These are phyloP conservation scores for Phycomyces nitens DNA, from an alignment of 192 early-diverging fungal genomes.

Conservation along the genomic window DNA sequence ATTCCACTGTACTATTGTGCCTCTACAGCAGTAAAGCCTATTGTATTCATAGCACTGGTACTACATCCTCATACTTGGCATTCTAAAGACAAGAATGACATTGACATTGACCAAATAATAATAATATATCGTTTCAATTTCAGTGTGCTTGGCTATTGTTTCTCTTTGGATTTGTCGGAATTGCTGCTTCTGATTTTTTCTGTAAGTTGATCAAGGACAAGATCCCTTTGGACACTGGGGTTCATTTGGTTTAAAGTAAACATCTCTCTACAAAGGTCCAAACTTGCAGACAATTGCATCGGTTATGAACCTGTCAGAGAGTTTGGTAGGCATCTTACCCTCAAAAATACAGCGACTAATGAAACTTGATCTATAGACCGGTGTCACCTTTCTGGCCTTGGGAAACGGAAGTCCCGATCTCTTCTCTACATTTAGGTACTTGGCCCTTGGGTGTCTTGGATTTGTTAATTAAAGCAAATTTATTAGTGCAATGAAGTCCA, in stretches of 20 bases:
- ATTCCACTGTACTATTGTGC: constrained; percentile 57
- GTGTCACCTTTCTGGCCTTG: constrained; percentile 74
- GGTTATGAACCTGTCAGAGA: constrained; percentile 76
- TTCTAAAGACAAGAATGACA: neutral
- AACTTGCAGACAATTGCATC: constrained; percentile 80
- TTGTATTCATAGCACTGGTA: constrained; percentile 47
- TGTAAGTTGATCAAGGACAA: constrained; percentile 41
- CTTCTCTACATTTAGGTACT: constrained; percentile 75
- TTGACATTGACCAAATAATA: neutral
- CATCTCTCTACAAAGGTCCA: constrained; percentile 44
- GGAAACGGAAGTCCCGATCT: constrained; percentile 94
- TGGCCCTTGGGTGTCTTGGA: constrained; percentile 14
- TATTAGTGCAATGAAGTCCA: constrained; percentile 57
- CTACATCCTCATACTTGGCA: neutral
- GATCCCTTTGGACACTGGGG: no score
- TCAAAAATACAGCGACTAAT: no score
- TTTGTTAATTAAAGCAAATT: neutral
- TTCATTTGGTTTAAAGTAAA: no score
- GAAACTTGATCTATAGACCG: constrained; percentile 45
- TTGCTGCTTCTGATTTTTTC: constrained; percentile 81
- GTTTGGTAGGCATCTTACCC: constrained; percentile 63
- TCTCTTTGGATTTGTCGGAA: constrained; percentile 73
- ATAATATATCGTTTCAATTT: constrained; percentile 5
- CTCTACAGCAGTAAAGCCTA: constrained; percentile 21
- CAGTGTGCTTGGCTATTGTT: constrained; percentile 65